Percentiles rank a stretch among this genome's conserved stretches.
These are phyloP conservation scores for Rhodomyrtus psidioides DNA, from an alignment of 441 rosid species.

Conservation along the genomic window DNA sequence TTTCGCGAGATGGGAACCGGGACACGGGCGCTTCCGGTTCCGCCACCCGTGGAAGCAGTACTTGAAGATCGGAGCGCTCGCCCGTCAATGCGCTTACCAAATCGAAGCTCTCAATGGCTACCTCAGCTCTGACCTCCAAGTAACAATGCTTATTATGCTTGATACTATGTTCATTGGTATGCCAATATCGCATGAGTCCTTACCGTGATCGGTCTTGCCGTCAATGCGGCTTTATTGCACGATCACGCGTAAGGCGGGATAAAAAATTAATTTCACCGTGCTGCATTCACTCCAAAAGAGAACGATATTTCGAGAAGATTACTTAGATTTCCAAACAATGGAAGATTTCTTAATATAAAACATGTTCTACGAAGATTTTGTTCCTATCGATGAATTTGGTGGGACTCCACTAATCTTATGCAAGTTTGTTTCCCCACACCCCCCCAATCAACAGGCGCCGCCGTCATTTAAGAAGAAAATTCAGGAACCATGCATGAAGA, in stretches of 20 bases:
- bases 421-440: not conserved
- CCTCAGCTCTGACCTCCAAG: constrained; percentile 41
- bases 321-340: not conserved
- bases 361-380: not conserved
- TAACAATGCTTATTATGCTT: constrained; percentile 8
- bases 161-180: not conserved
- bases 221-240: not conserved
- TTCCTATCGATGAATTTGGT: not conserved
- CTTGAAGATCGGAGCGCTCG: constrained; percentile 56
- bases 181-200: not conserved
- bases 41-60: constrained; percentile 76
- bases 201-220: no score
- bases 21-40: constrained; percentile 56
- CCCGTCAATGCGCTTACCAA: constrained; percentile 70
- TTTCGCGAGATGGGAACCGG: constrained; percentile 88
- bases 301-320: not conserved
- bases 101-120: constrained; percentile 58
- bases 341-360: not conserved
- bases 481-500: constrained; percentile 30
- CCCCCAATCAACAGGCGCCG: constrained; percentile 27
- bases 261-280: no score
- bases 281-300: no score
- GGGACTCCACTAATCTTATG: not conserved
- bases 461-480: constrained; percentile 33
- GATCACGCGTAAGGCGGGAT: not conserved